phyloP scores from a whole-genome alignment of 164 flowering plant species.

The Annona squamosa region DNA sequence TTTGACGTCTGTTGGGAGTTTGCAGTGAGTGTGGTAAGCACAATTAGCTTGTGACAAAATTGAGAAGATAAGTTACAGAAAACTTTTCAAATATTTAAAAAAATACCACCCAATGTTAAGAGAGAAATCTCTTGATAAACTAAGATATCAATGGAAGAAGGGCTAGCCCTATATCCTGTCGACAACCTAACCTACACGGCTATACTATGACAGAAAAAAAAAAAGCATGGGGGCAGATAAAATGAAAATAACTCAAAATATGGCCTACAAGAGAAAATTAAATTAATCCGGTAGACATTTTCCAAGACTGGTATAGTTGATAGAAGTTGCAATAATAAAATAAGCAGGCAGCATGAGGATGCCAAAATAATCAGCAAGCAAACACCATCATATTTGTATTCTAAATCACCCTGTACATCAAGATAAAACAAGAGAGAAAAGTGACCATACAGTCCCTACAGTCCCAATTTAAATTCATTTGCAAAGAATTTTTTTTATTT shows the following conservation, averaged over 20 bases:
- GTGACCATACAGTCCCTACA: background rate
- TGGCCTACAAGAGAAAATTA: background rate
- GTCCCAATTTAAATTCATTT: background rate
- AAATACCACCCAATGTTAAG: background rate
- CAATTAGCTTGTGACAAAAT: background rate
- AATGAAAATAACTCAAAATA: background rate
- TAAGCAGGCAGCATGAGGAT: background rate
- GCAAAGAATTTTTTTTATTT: background rate
- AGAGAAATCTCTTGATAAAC: background rate
- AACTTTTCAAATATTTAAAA: too few relatives aligned
- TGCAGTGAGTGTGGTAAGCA: background rate
- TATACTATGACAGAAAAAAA: background rate
- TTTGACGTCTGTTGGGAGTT: background rate
- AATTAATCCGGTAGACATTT: too few relatives aligned
- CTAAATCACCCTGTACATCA: background rate
- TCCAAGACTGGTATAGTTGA: too few relatives aligned
- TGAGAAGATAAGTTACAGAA: background rate
- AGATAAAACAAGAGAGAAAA: background rate
- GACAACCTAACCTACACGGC: background rate
- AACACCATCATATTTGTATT: background rate
- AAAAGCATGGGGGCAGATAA: background rate
- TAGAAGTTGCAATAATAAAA: too few relatives aligned
- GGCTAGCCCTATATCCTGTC: background rate
- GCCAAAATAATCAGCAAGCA: background rate
- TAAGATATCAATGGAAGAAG: background rate